Percentiles rank a stretch among this genome's conserved stretches.
Evolutionary conservation across 2,329 filamentous ascomycete genomes (phyloP).

Genomic region (Apiospora aurea): DNA sequence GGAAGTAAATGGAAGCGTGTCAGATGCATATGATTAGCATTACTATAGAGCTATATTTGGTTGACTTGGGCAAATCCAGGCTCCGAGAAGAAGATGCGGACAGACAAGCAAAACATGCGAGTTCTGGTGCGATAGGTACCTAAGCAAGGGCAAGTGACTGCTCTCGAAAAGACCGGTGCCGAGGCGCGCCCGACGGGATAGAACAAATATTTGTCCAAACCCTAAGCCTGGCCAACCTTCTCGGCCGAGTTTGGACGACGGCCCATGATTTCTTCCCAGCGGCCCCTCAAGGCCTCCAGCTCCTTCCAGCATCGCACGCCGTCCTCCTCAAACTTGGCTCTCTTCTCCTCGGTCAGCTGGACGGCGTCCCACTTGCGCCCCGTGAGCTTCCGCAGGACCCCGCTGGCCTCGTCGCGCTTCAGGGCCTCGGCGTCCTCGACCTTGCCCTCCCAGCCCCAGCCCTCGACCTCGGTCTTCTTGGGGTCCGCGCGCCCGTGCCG

Average conservation of each 20-base stretch:
- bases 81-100: neutral
- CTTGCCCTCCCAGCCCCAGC: constrained; percentile 78
- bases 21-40: constrained; percentile 15
- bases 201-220: neutral
- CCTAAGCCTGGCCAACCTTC: neutral
- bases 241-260: neutral
- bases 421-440: constrained; percentile 56
- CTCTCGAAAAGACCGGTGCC: neutral
- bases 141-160: neutral
- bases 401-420: constrained; percentile 51
- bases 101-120: neutral
- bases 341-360: constrained; percentile 67
- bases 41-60: constrained; percentile 14
- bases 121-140: neutral
- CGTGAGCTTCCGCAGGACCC: constrained; percentile 57
- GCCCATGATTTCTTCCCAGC: constrained; percentile 64
- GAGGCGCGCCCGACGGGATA: neutral
- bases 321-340: constrained; percentile 66
- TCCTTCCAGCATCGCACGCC: constrained; percentile 70
- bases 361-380: constrained; percentile 66
- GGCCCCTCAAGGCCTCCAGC: constrained; percentile 73
- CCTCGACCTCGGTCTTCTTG: constrained; percentile 82
- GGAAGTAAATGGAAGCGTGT: neutral
- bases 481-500: constrained; percentile 64
- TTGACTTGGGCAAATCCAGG: neutral